These are phyloP conservation scores for Oryza longistaminata DNA, from an alignment of 176 grass and related monocot genomes.

Conservation along the genomic window DNA sequence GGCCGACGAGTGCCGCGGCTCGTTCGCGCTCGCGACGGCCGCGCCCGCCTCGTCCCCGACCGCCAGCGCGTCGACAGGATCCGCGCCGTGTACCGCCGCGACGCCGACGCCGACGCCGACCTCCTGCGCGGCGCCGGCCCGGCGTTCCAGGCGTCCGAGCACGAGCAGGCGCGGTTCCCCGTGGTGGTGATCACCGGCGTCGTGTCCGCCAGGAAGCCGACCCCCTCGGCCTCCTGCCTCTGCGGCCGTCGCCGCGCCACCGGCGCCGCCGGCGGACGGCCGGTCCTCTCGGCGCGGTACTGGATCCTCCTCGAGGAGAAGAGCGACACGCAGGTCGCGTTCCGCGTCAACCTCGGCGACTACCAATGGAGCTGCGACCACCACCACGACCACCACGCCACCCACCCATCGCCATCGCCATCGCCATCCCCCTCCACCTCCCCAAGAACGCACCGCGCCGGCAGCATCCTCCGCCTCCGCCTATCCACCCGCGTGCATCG, in stretches of 20 bases:
- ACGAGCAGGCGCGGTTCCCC: constrained; percentile 48
- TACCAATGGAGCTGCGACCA: constrained; percentile 54
- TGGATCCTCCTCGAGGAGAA: constrained; percentile 77
- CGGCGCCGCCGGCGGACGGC: constrained; percentile 6
- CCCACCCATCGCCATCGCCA: not conserved
- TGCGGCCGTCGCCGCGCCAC: constrained; percentile 20
- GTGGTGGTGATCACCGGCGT: constrained; percentile 60
- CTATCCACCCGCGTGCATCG: constrained; percentile 22
- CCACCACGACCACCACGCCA: constrained; percentile 20
- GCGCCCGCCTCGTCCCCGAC: constrained; percentile 53
- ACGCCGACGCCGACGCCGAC: constrained; percentile 39
- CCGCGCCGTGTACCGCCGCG: constrained; percentile 39
- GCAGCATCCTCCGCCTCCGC: constrained; percentile 33
- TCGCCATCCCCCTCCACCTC: not conserved
- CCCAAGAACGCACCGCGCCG: not conserved
- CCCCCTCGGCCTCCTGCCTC: constrained; percentile 17
- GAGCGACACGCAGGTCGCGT: constrained; percentile 60
- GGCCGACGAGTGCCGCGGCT: constrained; percentile 76
- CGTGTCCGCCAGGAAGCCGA: constrained; percentile 42
- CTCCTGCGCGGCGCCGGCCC: constrained; percentile 49
- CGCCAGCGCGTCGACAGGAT: constrained; percentile 69
- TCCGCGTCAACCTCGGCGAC: constrained; percentile 65
- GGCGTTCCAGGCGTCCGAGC: constrained; percentile 21
- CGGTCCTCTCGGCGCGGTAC: constrained; percentile 55
- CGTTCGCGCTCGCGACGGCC: constrained; percentile 70